Evolutionary conservation across 2,329 filamentous ascomycete species (phyloP).

Genomic region (Trichoderma hamatum): DNA sequence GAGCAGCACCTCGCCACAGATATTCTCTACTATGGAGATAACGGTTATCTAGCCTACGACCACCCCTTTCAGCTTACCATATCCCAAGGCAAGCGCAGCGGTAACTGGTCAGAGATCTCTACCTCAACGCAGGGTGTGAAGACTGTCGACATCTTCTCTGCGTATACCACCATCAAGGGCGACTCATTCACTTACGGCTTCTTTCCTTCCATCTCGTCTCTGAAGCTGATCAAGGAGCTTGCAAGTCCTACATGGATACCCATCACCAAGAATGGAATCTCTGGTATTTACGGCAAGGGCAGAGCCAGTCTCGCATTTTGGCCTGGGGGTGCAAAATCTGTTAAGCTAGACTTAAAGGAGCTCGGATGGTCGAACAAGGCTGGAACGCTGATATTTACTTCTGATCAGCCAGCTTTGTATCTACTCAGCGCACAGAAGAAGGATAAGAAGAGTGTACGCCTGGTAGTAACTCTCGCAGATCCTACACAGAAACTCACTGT

Average conservation of each 20-base stretch:
- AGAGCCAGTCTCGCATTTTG: conserved; percentile 32
- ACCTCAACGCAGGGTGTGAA: conserved; percentile 30
- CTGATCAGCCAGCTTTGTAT: conserved; percentile 29
- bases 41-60: conserved; percentile 32
- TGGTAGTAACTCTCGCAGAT: conserved; percentile 30
- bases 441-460: conserved; percentile 9
- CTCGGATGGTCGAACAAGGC: conserved; percentile 30
- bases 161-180: conserved; percentile 28
- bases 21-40: conserved; percentile 32
- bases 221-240: conserved; percentile 25
- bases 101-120: conserved; percentile 34
- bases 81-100: conserved; percentile 29
- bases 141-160: conserved; percentile 32
- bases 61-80: conserved; percentile 31
- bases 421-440: conserved; percentile 25
- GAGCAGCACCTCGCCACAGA: conserved; percentile 3
- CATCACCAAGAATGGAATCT: conserved; percentile 29
- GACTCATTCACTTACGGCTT: conserved; percentile 29
- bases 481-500: conserved; percentile 31
- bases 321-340: conserved; percentile 29
- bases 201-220: conserved; percentile 29
- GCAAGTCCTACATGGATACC: conserved; percentile 27
- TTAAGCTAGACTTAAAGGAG: conserved; percentile 27
- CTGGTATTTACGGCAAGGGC: conserved; percentile 28
- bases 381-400: conserved; percentile 29